Base-by-base conservation (phyloP, 1,284 basidiomycete species). In the Rugosomyces carneus region DNA sequence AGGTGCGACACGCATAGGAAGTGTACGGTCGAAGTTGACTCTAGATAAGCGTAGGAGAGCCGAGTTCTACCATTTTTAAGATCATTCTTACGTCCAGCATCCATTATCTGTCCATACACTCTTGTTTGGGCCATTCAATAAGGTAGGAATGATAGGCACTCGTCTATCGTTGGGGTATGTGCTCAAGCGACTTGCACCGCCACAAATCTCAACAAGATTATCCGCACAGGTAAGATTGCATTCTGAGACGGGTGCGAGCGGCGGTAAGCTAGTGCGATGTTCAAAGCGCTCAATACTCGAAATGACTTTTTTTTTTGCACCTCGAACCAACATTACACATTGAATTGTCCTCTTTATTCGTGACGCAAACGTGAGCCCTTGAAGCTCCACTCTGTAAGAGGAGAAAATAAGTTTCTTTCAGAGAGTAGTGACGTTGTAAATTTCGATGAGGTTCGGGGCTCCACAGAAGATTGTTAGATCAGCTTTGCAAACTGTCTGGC, bases 181-280 rank as follows among this genome's bases (percentile, higher is more conserved):
- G 37, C 44, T 50, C 27, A 47, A 47, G 20, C 39, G 39, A n/a
- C 37, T 47, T 10, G 43, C 20, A 19, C 49, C 49, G 15, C 49
- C 46, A 15, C 41, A 48, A 15, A 39, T 44, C 31, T 45, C 11
- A 11, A 42, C 42, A 9, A 20, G 29, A 15, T 47, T 50, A 6
- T 26, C 37, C 2, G 18, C 37, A 21, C 45, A 50, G 20, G 41
- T 41, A 0, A 47, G 27, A 23, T 47, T 42, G 26, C 49, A 50
- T 8, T 34, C 31, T 2, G 13, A 3, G 27, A 9, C 9, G 23
- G 19, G n/a, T n/a, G n/a, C n/a, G n/a, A n/a, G n/a, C n/a, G n/a
- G n/a, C n/a, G n/a, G n/a, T n/a, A n/a, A n/a, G n/a, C n/a, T n/a
- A n/a, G n/a, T n/a, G n/a, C n/a, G n/a, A n/a, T n/a, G n/a, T n/a